A percentile compares a stretch with the other conserved stretches of the same genome.
Evolutionary conservation across 2,329 filamentous ascomycete species (phyloP).

Genomic region (Colletotrichum sp.): DNA sequence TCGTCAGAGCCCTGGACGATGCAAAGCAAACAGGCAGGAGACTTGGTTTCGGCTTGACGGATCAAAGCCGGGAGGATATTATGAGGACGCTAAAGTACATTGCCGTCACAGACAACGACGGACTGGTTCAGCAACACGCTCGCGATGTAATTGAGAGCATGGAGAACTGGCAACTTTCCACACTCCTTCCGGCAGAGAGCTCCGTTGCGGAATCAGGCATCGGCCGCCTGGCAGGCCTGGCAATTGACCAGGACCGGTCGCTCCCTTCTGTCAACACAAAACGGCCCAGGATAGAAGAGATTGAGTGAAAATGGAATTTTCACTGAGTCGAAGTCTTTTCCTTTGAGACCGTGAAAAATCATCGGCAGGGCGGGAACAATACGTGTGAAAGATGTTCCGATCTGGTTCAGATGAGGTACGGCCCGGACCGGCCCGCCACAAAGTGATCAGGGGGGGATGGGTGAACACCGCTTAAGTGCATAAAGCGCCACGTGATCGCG

Average conservation of each 20-base stretch:
- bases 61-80: slow-evolving; percentile 65
- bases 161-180: slow-evolving; percentile 64
- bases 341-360: not conserved
- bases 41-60: slow-evolving; percentile 59
- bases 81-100: slow-evolving; percentile 67
- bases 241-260: slow-evolving; percentile 9
- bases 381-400: not conserved
- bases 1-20: slow-evolving; percentile 64
- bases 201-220: not conserved
- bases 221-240: not conserved
- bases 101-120: slow-evolving; percentile 70
- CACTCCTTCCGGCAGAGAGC: slow-evolving; percentile 41
- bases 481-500: not conserved
- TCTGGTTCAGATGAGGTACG: not conserved
- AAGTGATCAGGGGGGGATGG: not conserved
- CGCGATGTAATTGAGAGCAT: slow-evolving; percentile 70
- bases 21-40: slow-evolving; percentile 51
- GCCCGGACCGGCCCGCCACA: not conserved
- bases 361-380: not conserved
- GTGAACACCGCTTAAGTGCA: not conserved
- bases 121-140: slow-evolving; percentile 71
- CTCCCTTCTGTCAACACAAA: slow-evolving; percentile 6
- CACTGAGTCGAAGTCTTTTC: not conserved
- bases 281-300: slow-evolving; percentile 60
- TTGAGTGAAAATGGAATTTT: slow-evolving; percentile 49